These are phyloP conservation scores for Melaleuca quinquenervia DNA, from an alignment of 345 rosid species.

Conservation along the genomic window DNA sequence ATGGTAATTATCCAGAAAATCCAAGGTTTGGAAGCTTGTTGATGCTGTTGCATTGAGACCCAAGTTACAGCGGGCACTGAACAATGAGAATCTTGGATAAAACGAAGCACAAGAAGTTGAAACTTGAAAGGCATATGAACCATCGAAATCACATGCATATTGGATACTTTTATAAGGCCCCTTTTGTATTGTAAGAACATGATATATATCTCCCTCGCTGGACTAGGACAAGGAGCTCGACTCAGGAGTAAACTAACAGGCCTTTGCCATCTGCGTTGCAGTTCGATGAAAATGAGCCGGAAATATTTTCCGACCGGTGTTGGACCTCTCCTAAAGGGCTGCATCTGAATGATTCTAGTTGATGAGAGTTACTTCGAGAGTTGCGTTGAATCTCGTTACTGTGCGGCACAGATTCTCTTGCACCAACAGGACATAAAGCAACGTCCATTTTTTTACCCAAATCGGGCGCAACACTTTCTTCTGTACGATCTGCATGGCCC, in stretches of 20 bases:
- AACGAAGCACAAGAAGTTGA: background rate
- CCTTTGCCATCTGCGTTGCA: background rate
- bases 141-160: background rate
- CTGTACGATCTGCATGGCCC: too few relatives aligned
- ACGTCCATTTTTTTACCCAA: too few relatives aligned
- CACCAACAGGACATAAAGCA: too few relatives aligned
- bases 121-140: background rate
- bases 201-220: background rate
- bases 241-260: background rate
- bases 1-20: background rate
- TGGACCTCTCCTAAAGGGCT: background rate
- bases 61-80: background rate
- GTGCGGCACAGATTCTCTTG: too few relatives aligned
- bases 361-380: background rate
- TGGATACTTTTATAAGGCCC: background rate
- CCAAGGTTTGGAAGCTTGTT: background rate
- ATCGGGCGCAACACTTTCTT: too few relatives aligned
- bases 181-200: background rate
- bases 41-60: background rate
- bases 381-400: too few relatives aligned
- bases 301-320: background rate
- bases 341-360: background rate
- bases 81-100: background rate
- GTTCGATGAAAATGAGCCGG: background rate
- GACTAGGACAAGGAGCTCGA: background rate